Percentiles rank a stretch among this genome's conserved stretches.
Conservation (phyloP, 371 early-diverging fungal genomes). For the Cokeromyces recurvatus region DNA sequence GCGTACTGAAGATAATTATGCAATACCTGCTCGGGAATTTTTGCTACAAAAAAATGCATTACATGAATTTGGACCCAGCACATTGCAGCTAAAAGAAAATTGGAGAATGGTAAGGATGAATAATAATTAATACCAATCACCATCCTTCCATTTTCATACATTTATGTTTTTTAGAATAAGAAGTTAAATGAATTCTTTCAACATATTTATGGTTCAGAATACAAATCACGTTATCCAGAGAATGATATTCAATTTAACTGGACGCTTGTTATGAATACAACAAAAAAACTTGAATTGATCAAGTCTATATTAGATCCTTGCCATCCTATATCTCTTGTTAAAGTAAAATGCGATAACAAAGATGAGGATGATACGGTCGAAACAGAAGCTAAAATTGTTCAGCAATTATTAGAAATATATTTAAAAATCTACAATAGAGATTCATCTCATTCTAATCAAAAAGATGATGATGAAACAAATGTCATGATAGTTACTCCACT, state of each 20-base stretch:
- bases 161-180: slow-evolving; percentile 39
- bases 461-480: too few species aligned
- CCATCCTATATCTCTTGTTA: slow-evolving; percentile 38
- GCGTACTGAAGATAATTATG: slow-evolving; percentile 38
- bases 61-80: slow-evolving; percentile 51
- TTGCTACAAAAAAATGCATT: slow-evolving; percentile 27
- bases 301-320: slow-evolving; percentile 31
- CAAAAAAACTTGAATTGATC: neutral
- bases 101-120: slow-evolving; percentile 63
- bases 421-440: slow-evolving; percentile 8
- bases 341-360: slow-evolving; percentile 7
- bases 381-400: slow-evolving; percentile 39
- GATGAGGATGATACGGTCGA: slow-evolving; percentile 14
- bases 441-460: slow-evolving; percentile 12
- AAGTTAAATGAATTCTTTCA: slow-evolving; percentile 50
- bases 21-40: slow-evolving; percentile 28
- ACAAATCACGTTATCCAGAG: slow-evolving; percentile 26
- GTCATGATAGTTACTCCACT: slow-evolving; percentile 49
- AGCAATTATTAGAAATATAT: slow-evolving; percentile 33
- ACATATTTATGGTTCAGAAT: slow-evolving; percentile 49
- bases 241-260: slow-evolving; percentile 14
- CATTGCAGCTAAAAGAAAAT: slow-evolving; percentile 54
- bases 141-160: too few species aligned
- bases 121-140: too few species aligned
- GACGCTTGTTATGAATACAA: neutral